Evolutionary conservation across 2,329 filamentous ascomycete species (phyloP), one percentile per base, ranked within the genome.

Genomic region (Microdochium bolleyi): DNA sequence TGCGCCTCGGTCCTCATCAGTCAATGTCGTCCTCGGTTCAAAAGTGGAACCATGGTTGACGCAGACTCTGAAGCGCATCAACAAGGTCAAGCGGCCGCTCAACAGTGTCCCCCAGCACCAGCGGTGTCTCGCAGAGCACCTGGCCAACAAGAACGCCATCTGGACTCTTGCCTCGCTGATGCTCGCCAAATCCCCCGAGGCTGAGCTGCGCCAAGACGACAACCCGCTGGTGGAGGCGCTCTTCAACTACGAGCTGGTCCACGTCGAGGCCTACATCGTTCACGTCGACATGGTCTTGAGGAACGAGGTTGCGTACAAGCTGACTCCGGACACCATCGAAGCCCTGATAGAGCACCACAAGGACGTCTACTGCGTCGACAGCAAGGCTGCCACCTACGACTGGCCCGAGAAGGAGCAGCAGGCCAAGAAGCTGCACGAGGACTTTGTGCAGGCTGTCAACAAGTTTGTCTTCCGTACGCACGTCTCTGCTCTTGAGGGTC

Each of bases 261-360:
- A 96, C 69, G 77, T 97, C 62, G 92, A 97, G 74, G 94, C 94
- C 51, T 99, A 99, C 70, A 92, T 97, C 62, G 94, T 99, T 56
- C 92, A 97, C 71, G 91, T 99, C 71, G 94, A 99, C 76, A 96
- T 97, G 91, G 92, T 99, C 55, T 84, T 95, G 64, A 88, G 92
- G 72, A 94, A 95, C 69, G 94, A 97, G 76, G 91, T 99, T 65
- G 94, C 92, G 61, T 97, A 92, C 82, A 99, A 99, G 81, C 82
- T 99, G 65, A 97, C 92, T 24, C 83, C 86, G 54, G 94, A 97
- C 68, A 91, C 92, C 56, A 99, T 99, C 73, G 91, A 96, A 64
- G 75, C 88, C 51, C 82, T 99, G 58, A 87, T 96, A 68, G 89
- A 96, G 69, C 95, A 95, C 71, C 94, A 99, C 81, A 92, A 94